Conservation (phyloP, 2,329 filamentous ascomycete genomes). For the Pseudogymnoascus sp. region DNA sequence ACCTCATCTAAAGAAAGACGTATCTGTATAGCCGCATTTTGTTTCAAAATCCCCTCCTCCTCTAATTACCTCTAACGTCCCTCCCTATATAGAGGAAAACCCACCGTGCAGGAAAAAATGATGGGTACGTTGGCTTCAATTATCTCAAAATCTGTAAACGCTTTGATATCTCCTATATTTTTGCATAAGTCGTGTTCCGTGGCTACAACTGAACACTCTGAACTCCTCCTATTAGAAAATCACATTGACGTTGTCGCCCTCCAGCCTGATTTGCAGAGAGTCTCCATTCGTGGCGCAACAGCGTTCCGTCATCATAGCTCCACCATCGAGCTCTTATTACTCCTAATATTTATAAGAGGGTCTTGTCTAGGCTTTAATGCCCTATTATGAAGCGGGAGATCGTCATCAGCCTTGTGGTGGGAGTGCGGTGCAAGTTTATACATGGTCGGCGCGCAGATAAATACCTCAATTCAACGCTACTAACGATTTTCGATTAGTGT, state of each 20-base stretch:
- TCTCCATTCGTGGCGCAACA: conserved; percentile 13
- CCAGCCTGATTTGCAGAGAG: conserved; percentile 16
- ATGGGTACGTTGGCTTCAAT: neutral
- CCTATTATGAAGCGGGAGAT: too few relatives aligned
- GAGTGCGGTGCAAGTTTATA: neutral
- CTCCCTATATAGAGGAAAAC: neutral
- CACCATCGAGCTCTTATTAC: too few relatives aligned
- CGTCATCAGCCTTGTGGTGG: conserved; percentile 7
- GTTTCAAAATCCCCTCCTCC: too few relatives aligned
- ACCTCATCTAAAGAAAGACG: too few relatives aligned
- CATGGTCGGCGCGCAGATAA: conserved; percentile 8
- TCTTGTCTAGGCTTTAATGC: too few relatives aligned
- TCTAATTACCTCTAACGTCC: too few relatives aligned
- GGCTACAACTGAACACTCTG: conserved; percentile 10
- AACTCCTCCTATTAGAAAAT: conserved; percentile 10
- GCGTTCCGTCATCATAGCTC: conserved; percentile 12
- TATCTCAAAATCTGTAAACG: neutral
- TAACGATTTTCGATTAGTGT: too few relatives aligned
- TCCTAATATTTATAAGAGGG: too few relatives aligned
- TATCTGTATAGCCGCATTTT: too few relatives aligned
- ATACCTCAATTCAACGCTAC: too few relatives aligned
- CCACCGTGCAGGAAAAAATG: neutral
- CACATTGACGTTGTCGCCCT: conserved; percentile 12
- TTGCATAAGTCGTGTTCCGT: conserved; percentile 11
- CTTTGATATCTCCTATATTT: conserved; percentile 7